These are phyloP conservation scores for Durusdinium trenchii DNA, from an alignment of 73 alveolate genomes.

Conservation along the genomic window DNA sequence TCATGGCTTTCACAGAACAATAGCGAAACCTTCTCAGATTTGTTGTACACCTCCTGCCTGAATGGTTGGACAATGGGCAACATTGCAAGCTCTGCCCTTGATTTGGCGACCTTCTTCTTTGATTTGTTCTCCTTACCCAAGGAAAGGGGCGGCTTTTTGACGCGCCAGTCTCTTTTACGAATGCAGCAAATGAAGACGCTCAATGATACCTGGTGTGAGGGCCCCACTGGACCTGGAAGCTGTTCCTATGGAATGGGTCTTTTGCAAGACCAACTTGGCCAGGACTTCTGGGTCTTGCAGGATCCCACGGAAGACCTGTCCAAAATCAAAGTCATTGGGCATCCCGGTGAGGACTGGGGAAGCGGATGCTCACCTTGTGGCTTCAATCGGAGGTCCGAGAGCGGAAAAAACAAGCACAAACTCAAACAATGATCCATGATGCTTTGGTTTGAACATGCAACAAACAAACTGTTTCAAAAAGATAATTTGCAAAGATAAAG, in stretches of 20 bases:
- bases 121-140: constrained; percentile 54
- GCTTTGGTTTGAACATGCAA: too few species aligned
- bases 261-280: constrained; percentile 55
- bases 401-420: too few species aligned
- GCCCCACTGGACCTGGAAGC: constrained; percentile 56
- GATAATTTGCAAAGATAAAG: too few species aligned
- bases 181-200: constrained; percentile 41
- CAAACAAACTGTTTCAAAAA: too few species aligned
- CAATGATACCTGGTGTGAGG: constrained; percentile 75
- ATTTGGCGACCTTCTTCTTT: constrained; percentile 83
- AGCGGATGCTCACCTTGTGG: constrained; percentile 94
- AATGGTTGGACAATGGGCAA: constrained; percentile 95
- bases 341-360: constrained; percentile 93
- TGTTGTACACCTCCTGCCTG: constrained; percentile 49
- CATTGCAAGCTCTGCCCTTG: constrained; percentile 67
- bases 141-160: constrained; percentile 56
- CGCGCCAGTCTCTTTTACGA: background rate
- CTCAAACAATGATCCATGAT: too few species aligned
- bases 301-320: background rate
- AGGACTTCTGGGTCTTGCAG: constrained; percentile 67
- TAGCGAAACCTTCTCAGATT: constrained; percentile 15
- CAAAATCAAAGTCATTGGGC: constrained; percentile 45
- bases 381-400: constrained; percentile 6
- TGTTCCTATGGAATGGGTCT: constrained; percentile 83
- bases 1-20: constrained; percentile 21